Base-by-base conservation (phyloP, 495 filamentous ascomycete genomes). In the Lophiostoma macrostomum region DNA sequence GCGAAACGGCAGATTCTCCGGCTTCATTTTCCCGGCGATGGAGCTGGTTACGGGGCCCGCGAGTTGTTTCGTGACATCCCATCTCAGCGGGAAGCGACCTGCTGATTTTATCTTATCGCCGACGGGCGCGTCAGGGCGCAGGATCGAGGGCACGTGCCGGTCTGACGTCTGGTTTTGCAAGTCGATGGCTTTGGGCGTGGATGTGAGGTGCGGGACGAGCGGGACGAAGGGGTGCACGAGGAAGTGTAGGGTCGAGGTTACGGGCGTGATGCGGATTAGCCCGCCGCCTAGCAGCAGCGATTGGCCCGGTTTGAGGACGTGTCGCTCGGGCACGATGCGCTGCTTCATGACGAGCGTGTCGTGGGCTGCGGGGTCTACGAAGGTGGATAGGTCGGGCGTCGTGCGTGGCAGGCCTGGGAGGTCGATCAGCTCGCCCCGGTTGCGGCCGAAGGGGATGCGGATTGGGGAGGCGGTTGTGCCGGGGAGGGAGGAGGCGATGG, bases 391-490 rank as follows among this genome's bases (percentile, higher is more conserved):
- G 10, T 44, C 53, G 2, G 56, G 56, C 11, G 81, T 78, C 22
- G 77, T 80, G 18, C 94, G 83, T 16, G 85, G 76, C 12, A 99
- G 73, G 8, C 93, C 93, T 0, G 93, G 93, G 11, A 99, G 79
- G 64, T 95, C 93, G 61, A 99, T 87, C n/a, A 99, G 71, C 63
- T 99, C 93, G 41, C 93, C 91, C 58, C 80, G 84, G 8, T 85
- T 84, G 51, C 79, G 80, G 36, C 90, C 90, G 62, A 91, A 97
- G 6, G 88, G 84, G 39, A 95, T 76, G 16, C 93, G 82, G 58
- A 99, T 96, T 0, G 93, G 93, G 0, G 89, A 91, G 1, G 90
- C 93, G 0, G 93, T 99, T 0, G 93, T 99, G 1, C 93, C 93
- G 1, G 93, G 89, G 18, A 98, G 73, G 7, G 87, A 76, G 0